Evolutionary conservation across 805 yeast genomes (phyloP).

Genomic region (Saccharomycopsis sp.): DNA sequence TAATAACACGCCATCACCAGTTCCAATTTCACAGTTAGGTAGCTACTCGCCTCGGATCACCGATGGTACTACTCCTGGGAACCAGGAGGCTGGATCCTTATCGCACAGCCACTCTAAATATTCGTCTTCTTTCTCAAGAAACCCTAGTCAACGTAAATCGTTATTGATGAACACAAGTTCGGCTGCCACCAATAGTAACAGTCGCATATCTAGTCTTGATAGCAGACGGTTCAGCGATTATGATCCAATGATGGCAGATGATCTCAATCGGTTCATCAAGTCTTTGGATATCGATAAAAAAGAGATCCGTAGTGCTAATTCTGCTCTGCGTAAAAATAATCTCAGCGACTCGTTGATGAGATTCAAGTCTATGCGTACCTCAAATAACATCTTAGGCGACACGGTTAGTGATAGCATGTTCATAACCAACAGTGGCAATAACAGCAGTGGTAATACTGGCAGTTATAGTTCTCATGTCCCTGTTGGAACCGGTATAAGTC

Average conservation of each 20-base stretch:
- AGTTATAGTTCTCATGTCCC: too few relatives aligned
- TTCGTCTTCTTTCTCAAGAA: conserved; percentile 64
- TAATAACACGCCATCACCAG: not conserved
- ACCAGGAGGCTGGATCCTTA: conserved; percentile 26
- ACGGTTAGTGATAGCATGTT: conserved; percentile 31
- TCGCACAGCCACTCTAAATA: conserved; percentile 42
- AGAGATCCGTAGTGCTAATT: conserved; percentile 36
- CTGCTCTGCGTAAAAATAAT: conserved; percentile 17
- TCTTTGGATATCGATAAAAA: conserved; percentile 56
- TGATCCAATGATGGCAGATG: conserved; percentile 39
- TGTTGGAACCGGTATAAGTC: not conserved
- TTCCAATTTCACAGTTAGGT: conserved; percentile 17
- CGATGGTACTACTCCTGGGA: conserved; percentile 20
- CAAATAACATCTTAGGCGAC: conserved; percentile 50
- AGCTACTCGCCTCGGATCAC: conserved; percentile 24
- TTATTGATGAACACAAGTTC: conserved; percentile 26
- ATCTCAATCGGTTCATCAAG: conserved; percentile 62
- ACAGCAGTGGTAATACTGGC: too few relatives aligned
- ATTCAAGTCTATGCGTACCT: conserved; percentile 46
- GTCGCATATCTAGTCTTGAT: conserved; percentile 15
- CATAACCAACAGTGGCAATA: conserved; percentile 4
- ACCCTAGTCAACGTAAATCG: conserved; percentile 26
- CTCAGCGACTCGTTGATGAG: conserved; percentile 42
- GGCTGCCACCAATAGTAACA: conserved; percentile 30
- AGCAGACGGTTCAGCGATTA: conserved; percentile 11